Conservation (phyloP, 257 asterid species). For the Echium plantagineum region DNA sequence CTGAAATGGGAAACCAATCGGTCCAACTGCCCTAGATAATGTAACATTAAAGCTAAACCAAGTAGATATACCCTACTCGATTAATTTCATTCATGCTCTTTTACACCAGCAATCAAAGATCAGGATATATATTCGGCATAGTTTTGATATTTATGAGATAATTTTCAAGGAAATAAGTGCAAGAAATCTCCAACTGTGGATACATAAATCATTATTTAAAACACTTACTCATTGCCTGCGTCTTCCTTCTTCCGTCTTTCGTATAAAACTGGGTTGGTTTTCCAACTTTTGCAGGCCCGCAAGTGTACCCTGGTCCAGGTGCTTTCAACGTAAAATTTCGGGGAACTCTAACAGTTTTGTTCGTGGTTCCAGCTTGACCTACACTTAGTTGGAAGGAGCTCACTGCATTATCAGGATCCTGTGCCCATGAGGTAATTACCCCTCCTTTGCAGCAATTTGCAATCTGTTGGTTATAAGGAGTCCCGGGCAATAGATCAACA, state of each 20-base stretch:
- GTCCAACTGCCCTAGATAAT: too few species aligned
- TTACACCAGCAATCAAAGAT: too few species aligned
- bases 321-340: conserved; percentile 57
- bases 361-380: conserved; percentile 58
- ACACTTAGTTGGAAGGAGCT: conserved; percentile 61
- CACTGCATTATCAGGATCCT: conserved; percentile 49
- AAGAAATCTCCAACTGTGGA: not conserved
- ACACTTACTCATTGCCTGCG: conserved; percentile 70
- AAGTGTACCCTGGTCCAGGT: conserved; percentile 69
- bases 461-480: conserved; percentile 68
- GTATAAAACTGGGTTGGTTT: conserved; percentile 40
- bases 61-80: too few species aligned
- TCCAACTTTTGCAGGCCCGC: conserved; percentile 59
- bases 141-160: too few species aligned
- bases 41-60: too few species aligned
- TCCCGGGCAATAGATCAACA: conserved; percentile 54
- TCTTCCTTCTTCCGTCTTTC: conserved; percentile 46
- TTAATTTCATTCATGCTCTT: too few species aligned
- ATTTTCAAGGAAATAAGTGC: too few species aligned
- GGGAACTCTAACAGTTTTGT: conserved; percentile 53
- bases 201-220: not conserved
- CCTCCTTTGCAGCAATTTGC: conserved; percentile 81
- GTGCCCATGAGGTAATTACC: conserved; percentile 53
- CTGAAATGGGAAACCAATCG: too few species aligned
- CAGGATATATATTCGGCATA: too few species aligned